phyloP scores from a whole-genome alignment of 306 rosid species.

The Sphenostylis stenocarpa region DNA sequence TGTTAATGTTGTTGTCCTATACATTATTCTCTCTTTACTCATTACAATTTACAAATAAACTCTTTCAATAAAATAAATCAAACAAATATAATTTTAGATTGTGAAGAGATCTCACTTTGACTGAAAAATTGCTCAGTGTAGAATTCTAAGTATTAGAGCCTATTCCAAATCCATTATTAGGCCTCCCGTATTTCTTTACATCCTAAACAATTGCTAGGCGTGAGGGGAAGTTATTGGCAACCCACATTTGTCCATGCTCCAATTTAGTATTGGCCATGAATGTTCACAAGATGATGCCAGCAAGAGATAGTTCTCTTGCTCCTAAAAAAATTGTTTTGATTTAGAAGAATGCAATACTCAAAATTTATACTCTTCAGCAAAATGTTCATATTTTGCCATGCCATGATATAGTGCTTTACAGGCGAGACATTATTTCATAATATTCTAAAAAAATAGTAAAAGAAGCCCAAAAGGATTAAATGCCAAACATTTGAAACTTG shows the following conservation, averaged over 20 bases:
- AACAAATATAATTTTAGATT: neutral
- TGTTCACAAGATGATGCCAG: neutral
- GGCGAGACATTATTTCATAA: neutral
- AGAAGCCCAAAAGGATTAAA: slow-evolving; percentile 2
- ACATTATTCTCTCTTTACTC: neutral
- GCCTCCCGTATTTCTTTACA: neutral
- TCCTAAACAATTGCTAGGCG: neutral
- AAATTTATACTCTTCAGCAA: neutral
- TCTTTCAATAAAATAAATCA: neutral
- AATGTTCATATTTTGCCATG: slow-evolving; percentile 19
- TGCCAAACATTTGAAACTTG: slow-evolving; percentile 12
- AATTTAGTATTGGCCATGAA: neutral
- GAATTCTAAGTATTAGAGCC: neutral
- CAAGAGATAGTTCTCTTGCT: neutral
- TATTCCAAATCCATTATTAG: neutral
- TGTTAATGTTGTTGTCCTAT: neutral
- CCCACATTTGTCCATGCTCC: neutral
- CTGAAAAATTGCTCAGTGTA: neutral
- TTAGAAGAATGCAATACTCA: slow-evolving; percentile 25
- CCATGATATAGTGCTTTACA: slow-evolving; percentile 3
- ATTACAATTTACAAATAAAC: neutral
- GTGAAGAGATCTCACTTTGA: neutral
- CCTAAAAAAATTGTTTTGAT: neutral
- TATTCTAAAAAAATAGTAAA: neutral
- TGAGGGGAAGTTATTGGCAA: neutral